Conservation (phyloP, 2,329 filamentous ascomycete genomes). For the Mycocentrospora acerina region DNA sequence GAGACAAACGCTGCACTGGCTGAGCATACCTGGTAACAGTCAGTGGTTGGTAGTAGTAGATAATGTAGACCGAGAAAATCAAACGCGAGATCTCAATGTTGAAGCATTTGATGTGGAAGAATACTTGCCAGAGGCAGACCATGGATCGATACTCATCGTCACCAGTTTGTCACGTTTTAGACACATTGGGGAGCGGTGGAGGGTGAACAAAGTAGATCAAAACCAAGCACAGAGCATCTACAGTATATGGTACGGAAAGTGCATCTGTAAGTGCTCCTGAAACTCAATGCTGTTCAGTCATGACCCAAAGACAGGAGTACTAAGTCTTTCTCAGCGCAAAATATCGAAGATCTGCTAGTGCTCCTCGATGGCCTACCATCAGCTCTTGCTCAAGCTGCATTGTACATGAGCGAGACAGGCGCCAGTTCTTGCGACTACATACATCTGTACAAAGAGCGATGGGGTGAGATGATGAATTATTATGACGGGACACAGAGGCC, state of each 20-base stretch:
- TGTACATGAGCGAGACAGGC: conserved; percentile 41
- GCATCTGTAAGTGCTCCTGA: too few species aligned
- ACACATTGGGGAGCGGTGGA: conserved; percentile 17
- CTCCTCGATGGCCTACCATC: conserved; percentile 50
- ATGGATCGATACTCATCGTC: conserved; percentile 23
- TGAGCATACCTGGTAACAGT: conserved; percentile 12
- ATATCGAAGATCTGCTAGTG: too few species aligned
- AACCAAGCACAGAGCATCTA: conserved; percentile 11
- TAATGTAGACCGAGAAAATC: conserved; percentile 21
- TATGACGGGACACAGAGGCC: neutral
- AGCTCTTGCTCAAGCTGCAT: conserved; percentile 49
- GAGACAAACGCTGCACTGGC: conserved; percentile 14
- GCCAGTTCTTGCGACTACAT: conserved; percentile 35
- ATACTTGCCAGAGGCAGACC: conserved; percentile 17
- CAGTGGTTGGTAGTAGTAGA: conserved; percentile 23
- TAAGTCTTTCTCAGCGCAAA: too few species aligned
- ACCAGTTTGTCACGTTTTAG: conserved; percentile 16
- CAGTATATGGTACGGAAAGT: conserved; percentile 7
- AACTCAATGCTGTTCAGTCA: too few species aligned
- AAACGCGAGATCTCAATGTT: conserved; percentile 1
- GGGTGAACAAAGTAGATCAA: conserved; percentile 8
- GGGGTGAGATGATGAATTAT: conserved; percentile 26
- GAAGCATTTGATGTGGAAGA: conserved; percentile 15
- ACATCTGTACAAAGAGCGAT: conserved; percentile 45
- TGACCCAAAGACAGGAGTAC: too few species aligned